These are phyloP conservation scores for Irpex sp. DNA, from an alignment of 1,284 basidiomycete species.

Conservation along the genomic window DNA sequence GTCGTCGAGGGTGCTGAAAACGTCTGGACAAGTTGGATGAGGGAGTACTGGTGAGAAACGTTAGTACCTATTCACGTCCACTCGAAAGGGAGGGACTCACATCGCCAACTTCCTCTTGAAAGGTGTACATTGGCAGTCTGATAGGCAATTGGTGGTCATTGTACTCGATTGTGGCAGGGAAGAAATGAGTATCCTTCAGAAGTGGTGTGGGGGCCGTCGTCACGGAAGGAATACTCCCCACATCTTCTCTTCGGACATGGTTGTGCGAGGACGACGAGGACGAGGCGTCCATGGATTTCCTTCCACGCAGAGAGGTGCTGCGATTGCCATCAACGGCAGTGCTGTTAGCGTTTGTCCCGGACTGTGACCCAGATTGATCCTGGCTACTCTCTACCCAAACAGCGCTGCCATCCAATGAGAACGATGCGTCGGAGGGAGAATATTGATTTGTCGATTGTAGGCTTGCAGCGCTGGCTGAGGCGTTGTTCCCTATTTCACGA, in stretches of 20 bases:
- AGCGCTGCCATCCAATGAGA: slow-evolving; percentile 69
- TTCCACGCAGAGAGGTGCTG: slow-evolving; percentile 35
- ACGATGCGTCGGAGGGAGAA: slow-evolving; percentile 66
- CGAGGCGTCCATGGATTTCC: slow-evolving; percentile 69
- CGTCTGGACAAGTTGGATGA: slow-evolving; percentile 86
- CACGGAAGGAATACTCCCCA: slow-evolving; percentile 17
- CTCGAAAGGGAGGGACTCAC: slow-evolving; percentile 44
- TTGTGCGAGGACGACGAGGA: slow-evolving; percentile 62
- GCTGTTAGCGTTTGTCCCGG: slow-evolving; percentile 15
- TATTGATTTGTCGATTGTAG: slow-evolving; percentile 31
- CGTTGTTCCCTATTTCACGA: slow-evolving; percentile 33
- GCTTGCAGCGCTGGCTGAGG: slow-evolving; percentile 28
- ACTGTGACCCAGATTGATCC: slow-evolving; percentile 25
- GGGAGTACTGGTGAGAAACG: slow-evolving; percentile 69
- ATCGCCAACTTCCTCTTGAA: slow-evolving; percentile 94
- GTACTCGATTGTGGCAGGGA: slow-evolving; percentile 81
- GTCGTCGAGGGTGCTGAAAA: slow-evolving; percentile 71
- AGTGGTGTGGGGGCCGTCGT: slow-evolving; percentile 31
- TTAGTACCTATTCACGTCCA: neutral
- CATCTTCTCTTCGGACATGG: slow-evolving; percentile 21
- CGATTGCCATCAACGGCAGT: slow-evolving; percentile 20
- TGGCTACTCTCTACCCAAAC: slow-evolving; percentile 71
- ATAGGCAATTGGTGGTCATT: slow-evolving; percentile 79
- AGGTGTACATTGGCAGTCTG: slow-evolving; percentile 81
- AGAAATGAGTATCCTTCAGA: slow-evolving; percentile 91